Evolutionary conservation across 2,329 filamentous ascomycete genomes (phyloP).

Genomic region (Fusarium burgessii): DNA sequence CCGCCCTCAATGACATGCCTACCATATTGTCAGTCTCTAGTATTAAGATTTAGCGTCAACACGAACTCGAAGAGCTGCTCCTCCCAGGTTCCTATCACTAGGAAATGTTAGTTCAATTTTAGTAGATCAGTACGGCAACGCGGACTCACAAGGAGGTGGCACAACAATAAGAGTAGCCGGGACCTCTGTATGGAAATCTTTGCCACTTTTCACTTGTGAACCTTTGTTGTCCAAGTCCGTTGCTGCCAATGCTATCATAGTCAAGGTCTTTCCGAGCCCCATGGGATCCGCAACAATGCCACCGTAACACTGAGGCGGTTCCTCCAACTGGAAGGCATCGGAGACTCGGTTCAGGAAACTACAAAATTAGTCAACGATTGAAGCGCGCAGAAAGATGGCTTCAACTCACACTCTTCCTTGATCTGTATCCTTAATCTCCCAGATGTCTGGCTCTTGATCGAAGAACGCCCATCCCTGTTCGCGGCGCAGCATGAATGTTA

Average conservation of each 20-base stretch:
- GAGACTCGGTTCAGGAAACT: constrained; percentile 54
- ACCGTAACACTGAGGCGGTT: constrained; percentile 53
- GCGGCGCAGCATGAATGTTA: constrained; percentile 56
- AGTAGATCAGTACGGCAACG: too few relatives aligned
- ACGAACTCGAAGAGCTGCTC: constrained; percentile 48
- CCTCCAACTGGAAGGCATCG: constrained; percentile 42
- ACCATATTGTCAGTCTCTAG: not conserved
- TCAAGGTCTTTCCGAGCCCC: constrained; percentile 61
- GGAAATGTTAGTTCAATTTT: not conserved
- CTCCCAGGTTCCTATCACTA: constrained; percentile 56
- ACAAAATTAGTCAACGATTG: not conserved
- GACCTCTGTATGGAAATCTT: not conserved
- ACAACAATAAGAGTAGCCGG: constrained; percentile 52
- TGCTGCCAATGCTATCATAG: constrained; percentile 57
- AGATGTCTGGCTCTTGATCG: constrained; percentile 47
- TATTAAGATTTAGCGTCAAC: fast-evolving
- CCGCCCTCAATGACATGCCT: constrained; percentile 43
- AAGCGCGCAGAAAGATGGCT: not conserved
- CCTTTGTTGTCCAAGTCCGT: constrained; percentile 9
- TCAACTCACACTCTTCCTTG: constrained; percentile 37
- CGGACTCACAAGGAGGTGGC: constrained; percentile 51
- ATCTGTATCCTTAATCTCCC: constrained; percentile 46
- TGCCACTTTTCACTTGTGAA: fast-evolving
- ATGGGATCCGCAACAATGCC: constrained; percentile 62
- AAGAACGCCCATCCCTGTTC: constrained; percentile 54